Evolutionary conservation across 768 basidiomycete species (phyloP).

Genomic region (Rickenella mellea): DNA sequence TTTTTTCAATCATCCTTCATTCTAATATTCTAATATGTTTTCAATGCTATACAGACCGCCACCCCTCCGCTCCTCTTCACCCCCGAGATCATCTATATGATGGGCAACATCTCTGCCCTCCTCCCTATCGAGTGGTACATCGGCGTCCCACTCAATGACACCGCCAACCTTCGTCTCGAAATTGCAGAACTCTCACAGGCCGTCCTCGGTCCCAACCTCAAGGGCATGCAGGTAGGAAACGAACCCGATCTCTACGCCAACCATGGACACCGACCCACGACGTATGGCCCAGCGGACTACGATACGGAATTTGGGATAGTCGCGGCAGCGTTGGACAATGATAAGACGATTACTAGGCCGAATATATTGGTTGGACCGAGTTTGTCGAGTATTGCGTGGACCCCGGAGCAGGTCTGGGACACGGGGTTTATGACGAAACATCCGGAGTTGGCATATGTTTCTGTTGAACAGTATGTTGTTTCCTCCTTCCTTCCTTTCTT

Average conservation of each 20-base stretch:
- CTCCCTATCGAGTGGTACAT: constrained; percentile 41
- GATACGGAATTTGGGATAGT: constrained; percentile 24
- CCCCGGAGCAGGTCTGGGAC: constrained; percentile 27
- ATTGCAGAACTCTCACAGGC: constrained; percentile 31
- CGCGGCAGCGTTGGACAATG: constrained; percentile 31
- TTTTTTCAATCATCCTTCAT: background rate
- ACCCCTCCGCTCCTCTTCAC: constrained; percentile 43
- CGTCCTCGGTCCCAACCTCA: constrained; percentile 31
- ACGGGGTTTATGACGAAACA: constrained; percentile 25
- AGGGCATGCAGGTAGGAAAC: constrained; percentile 48
- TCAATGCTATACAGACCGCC: constrained; percentile 33
- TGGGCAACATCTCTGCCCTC: constrained; percentile 34
- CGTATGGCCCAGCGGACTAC: constrained; percentile 13
- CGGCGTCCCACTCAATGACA: constrained; percentile 54
- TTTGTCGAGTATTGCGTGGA: constrained; percentile 46
- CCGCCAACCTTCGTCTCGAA: constrained; percentile 34
- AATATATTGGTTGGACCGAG: constrained; percentile 55
- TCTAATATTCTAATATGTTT: constrained; percentile 15
- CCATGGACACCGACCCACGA: constrained; percentile 21
- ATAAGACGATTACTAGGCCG: constrained; percentile 27
- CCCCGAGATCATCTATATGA: constrained; percentile 38
- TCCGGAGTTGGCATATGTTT: background rate
- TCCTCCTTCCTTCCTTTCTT: too few relatives aligned
- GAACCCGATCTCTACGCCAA: constrained; percentile 46
- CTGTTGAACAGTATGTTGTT: background rate